phyloP scores from a whole-genome alignment of 176 grass and related monocot species.

The Raddia distichophylla region DNA sequence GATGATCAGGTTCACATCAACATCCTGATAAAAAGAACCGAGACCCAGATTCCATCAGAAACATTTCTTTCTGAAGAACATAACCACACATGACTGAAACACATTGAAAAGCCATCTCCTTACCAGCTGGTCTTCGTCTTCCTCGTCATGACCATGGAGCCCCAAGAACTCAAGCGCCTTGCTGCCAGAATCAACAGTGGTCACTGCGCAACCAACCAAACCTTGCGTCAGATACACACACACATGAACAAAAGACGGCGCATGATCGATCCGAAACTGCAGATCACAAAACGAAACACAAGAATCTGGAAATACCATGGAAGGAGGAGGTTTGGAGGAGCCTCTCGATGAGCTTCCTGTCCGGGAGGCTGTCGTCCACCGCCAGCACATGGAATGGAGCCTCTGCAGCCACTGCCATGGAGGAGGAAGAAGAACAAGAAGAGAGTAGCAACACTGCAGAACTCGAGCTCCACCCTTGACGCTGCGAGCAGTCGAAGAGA shows the following conservation, averaged over 20 bases:
- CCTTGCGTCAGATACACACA: neutral
- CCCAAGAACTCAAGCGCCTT: constrained; percentile 83
- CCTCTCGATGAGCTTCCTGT: constrained; percentile 90
- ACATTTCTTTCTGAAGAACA: constrained; percentile 4
- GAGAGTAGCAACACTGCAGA: too few species aligned
- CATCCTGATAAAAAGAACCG: constrained; percentile 51
- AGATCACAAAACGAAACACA: neutral
- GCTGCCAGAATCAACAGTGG: constrained; percentile 82
- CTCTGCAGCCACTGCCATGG: constrained; percentile 57
- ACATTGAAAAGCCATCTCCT: neutral
- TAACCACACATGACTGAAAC: neutral
- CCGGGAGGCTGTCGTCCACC: constrained; percentile 79
- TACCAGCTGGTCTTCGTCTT: constrained; percentile 60
- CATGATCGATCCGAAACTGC: neutral
- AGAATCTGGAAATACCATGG: constrained; percentile 48
- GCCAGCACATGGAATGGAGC: constrained; percentile 77
- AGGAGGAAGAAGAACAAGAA: constrained; percentile 32
- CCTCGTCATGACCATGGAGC: constrained; percentile 48
- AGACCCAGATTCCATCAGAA: constrained; percentile 25
- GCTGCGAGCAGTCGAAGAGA: neutral
- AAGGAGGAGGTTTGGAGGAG: constrained; percentile 91
- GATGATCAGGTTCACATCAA: constrained; percentile 92
- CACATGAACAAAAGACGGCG: neutral
- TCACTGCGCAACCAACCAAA: constrained; percentile 53
- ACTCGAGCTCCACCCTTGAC: too few species aligned